Base-by-base conservation (phyloP, 2,329 filamentous ascomycete genomes). In the Trichoderma pleuroti region DNA sequence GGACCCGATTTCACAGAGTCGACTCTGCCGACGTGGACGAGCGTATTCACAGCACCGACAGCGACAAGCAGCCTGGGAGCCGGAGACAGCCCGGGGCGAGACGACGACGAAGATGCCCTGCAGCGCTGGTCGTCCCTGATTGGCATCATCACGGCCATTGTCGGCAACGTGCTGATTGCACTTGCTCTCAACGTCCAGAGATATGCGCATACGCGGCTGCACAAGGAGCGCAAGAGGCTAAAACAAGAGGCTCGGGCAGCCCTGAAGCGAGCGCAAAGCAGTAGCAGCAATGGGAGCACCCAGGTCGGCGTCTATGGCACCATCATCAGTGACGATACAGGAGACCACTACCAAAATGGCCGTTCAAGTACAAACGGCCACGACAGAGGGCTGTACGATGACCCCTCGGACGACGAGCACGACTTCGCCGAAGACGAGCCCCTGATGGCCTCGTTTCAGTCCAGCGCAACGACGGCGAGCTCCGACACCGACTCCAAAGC, bases 111-210 rank as follows among this genome's bases (percentile, higher is more conserved):
- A 60, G 83, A 86, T 67, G 83, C 86, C 10, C 80, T 90, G 28
- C 86, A 88, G 74, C 84, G 90, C 79, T 98, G 95, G 94, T 97
- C 94, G 60, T 97, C 94, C 30, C 85, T 98, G 68, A 98, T 99
- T 78, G 96, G 96, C 76, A 98, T 99, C 77, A 82, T 95, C 68
- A 97, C 94, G 3, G 94, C 96, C 64, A 97, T 99, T 77, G 87
- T 92, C 65, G 96, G 96, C 70, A 99, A 99, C 77, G 85, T 98
- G 39, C 87, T 99, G 67, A 98, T 99, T 74, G 97, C 95, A 1
- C 90, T 99, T 73, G 96, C 96, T 14, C 88, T 99, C 72, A 99
- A 99, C 78, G 95, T 97, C 63, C 96, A 99, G 81, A 90, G 96
- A 74, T 98, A 98, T 79, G 95, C 96, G 39, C 96, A 99, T 78